Conservation (phyloP, 176 grass and related monocot species). For the barley (Hordeum vulgare) region DNA sequence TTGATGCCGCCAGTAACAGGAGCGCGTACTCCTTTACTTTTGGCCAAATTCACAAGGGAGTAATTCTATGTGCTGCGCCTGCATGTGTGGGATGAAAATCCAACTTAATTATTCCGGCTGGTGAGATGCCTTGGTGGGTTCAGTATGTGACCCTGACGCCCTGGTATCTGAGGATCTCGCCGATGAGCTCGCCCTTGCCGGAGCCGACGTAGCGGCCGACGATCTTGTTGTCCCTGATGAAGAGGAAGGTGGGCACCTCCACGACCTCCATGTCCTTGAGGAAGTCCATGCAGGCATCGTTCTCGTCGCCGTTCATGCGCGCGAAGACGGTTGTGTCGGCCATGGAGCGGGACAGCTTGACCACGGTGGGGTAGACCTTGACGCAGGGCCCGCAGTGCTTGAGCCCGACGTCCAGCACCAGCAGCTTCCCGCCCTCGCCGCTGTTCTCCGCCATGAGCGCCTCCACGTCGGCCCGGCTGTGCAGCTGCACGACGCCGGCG, state of each 20-base stretch:
- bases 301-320: slow-evolving; percentile 95
- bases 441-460: slow-evolving; percentile 51
- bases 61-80: neutral
- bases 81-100: neutral
- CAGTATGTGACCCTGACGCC: slow-evolving; percentile 73
- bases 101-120: too few species aligned
- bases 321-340: slow-evolving; percentile 73
- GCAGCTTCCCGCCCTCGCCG: slow-evolving; percentile 50
- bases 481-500: slow-evolving; percentile 70
- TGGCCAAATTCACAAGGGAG: neutral
- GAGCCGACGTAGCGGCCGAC: slow-evolving; percentile 81
- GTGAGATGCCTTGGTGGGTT: too few species aligned
- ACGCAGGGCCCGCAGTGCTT: slow-evolving; percentile 94
- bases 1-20: neutral
- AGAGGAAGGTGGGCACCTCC: slow-evolving; percentile 94
- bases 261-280: slow-evolving; percentile 81
- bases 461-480: slow-evolving; percentile 60
- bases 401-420: slow-evolving; percentile 92
- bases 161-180: slow-evolving; percentile 88
- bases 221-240: slow-evolving; percentile 71
- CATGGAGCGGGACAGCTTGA: slow-evolving; percentile 76
- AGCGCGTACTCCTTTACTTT: neutral
- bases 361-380: slow-evolving; percentile 92
- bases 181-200: slow-evolving; percentile 90
- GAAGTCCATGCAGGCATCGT: slow-evolving; percentile 89